Evolutionary conservation across 2,329 filamentous ascomycete species (phyloP).

Genomic region (Pseudonectria buxi): DNA sequence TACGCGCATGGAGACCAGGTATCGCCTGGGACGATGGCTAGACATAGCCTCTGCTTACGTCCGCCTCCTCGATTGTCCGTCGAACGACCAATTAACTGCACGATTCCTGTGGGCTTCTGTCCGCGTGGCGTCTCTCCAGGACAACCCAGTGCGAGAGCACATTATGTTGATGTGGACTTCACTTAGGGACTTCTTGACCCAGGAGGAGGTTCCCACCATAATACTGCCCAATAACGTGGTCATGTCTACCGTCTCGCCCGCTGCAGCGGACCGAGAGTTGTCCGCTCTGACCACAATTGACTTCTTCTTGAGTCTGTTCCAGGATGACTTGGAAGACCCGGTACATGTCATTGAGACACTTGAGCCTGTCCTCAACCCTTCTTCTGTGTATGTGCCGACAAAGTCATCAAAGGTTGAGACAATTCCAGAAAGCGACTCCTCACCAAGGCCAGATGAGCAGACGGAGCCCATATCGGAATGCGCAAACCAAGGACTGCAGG

Average conservation of each 20-base stretch:
- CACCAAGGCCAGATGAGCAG: slow-evolving; percentile 10
- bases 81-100: slow-evolving; percentile 36
- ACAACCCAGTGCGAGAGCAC: slow-evolving; percentile 49
- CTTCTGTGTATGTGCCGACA: slow-evolving; percentile 40
- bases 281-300: slow-evolving; percentile 92
- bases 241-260: slow-evolving; percentile 78
- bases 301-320: slow-evolving; percentile 88
- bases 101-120: slow-evolving; percentile 54
- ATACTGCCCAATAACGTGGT: slow-evolving; percentile 75
- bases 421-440: slow-evolving; percentile 12
- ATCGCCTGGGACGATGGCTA: slow-evolving; percentile 46
- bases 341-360: slow-evolving; percentile 82
- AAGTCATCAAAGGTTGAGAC: slow-evolving; percentile 9
- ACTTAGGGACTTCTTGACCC: slow-evolving; percentile 43
- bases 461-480: slow-evolving; percentile 42
- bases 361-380: slow-evolving; percentile 81
- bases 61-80: slow-evolving; percentile 27
- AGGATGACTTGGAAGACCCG: slow-evolving; percentile 72
- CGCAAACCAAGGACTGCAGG: slow-evolving; percentile 54
- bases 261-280: slow-evolving; percentile 83
- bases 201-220: slow-evolving; percentile 39
- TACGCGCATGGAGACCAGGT: slow-evolving; percentile 42
- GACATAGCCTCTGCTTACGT: slow-evolving; percentile 41
- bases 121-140: slow-evolving; percentile 44
- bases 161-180: slow-evolving; percentile 53